Evolutionary conservation across 345 rosid genomes (phyloP), one percentile per base, ranked within the genome.

Genomic region (Syzygium jambos): DNA sequence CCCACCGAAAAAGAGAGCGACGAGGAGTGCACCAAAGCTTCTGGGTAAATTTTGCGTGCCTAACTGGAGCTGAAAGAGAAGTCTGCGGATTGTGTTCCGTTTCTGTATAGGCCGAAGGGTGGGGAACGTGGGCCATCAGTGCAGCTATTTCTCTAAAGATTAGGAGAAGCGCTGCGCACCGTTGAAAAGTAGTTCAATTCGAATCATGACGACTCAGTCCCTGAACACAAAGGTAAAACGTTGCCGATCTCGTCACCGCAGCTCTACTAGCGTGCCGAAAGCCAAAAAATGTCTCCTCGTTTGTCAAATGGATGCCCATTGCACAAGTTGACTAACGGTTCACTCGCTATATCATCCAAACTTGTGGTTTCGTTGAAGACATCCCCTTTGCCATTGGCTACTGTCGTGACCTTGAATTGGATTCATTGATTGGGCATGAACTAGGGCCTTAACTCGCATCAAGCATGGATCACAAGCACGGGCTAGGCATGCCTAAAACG

Each of bases 91-190:
- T 22, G 59, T 8, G 11, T 55, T 22, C 59, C 59, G 9, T 55
- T 22, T 9, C 27, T 17, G 6, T 16, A 17, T 17, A 6, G 4
- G 56, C 56, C 0, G 1, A 53, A 17, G 56, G 8, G 22, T 17
- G 21, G 56, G 9, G 25, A 22, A 22, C n/a, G 3, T 21, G 11
- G 59, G 27, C 27, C 27, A 21, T 21, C 25, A 7, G 23, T 6
- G 22, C 59, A 55, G 59, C 59, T 55, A 55, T 55, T 55, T 7
- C 25, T 55, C 27, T 7, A 21, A 55, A 55, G 59, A 4, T 55
- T 9, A 8, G 25, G 3, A 7, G 23, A 11, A 22, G 27, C 27
- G 8, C 1, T 8, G 23, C 27, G 4, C 27, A 2, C 11, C 1
- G 11, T 9, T 11, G 6, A 53, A 6, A 15, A 52, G 16, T 5